Conservation (phyloP, 2,329 filamentous ascomycete genomes). For the Stromatinia cepivora region DNA sequence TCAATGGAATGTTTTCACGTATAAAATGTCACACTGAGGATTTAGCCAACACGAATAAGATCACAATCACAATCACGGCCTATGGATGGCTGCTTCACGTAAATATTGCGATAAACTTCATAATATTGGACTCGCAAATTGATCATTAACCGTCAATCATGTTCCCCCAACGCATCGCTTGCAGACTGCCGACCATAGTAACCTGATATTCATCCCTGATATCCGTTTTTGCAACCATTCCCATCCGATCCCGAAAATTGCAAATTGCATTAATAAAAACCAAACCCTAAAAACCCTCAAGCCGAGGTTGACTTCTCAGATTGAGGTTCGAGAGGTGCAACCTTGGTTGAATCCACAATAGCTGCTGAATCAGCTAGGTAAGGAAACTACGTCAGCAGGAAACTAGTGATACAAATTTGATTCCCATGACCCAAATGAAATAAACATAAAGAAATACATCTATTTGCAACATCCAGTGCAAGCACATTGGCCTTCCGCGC, state of each 20-base stretch:
- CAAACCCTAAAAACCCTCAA: conserved; percentile 25
- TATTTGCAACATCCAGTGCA: conserved; percentile 39
- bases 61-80: not conserved
- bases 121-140: not conserved
- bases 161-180: conserved; percentile 10
- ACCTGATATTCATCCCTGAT: conserved; percentile 20
- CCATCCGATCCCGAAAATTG: conserved; percentile 1
- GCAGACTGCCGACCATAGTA: conserved; percentile 4
- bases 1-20: not conserved
- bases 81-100: no score
- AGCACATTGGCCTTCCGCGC: conserved; percentile 35
- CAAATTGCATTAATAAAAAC: conserved; percentile 2
- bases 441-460: conserved; percentile 15
- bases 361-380: conserved; percentile 30
- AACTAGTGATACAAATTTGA: conserved; percentile 29
- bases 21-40: not conserved
- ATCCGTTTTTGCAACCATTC: conserved; percentile 18
- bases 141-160: conserved; percentile 10
- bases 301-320: conserved; percentile 34
- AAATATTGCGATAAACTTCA: not conserved
- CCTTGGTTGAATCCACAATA: conserved; percentile 35
- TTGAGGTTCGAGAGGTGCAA: conserved; percentile 36
- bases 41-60: not conserved
- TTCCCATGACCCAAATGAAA: conserved; percentile 23
- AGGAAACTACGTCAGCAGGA: conserved; percentile 33